Base-by-base conservation (phyloP, 2,329 filamentous ascomycete species). In the Xylaria sp. region DNA sequence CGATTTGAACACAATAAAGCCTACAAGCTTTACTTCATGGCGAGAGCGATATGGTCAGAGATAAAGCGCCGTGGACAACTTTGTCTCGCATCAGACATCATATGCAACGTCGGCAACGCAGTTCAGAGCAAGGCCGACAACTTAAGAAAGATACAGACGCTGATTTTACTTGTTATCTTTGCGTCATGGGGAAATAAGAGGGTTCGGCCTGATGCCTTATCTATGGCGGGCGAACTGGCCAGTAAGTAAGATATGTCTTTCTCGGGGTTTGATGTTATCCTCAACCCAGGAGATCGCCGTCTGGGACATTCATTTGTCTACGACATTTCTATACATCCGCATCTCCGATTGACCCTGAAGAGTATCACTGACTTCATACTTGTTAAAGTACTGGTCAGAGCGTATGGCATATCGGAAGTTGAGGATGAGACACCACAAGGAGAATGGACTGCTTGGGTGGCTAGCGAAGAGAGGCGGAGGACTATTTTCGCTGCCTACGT, bases 1-100 rank as follows among this genome's bases (percentile, higher is more conserved):
- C 79, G 84, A 34, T 87, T 87, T 72, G 85, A 88, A 71, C 78
- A 79, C 18, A 78, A 79, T 10, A 79, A 84, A 59, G 86, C 85
- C 0, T 86, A 88, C 46, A 84, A 88, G 54, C 80, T 89, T 2
- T 89, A 88, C 73, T 85, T 87, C 75, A 85, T 86, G 13, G 85
- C 86, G 12, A 87, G 86, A 72, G 82, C 85, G 9, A 85, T 90
- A 41, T 80, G 88, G 41, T 80, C 83, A 0, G 82, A 87, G 72
- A 83, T 86, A 20, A 84, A 88, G 48, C 82, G 83, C 51, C 80
- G 83, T 67, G 80, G 84, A 65, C 85, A 87, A 71, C 82, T 83
- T 58, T 82, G 82, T 46, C 78, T 84, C 4, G 79, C 67, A 12
- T 70, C 48, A 5, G 50, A 66, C 50, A 46, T 73, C 10, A 37